Evolutionary conservation across 2,329 filamentous ascomycete genomes (phyloP).

Genomic region (Trichoderma cornu-damae): DNA sequence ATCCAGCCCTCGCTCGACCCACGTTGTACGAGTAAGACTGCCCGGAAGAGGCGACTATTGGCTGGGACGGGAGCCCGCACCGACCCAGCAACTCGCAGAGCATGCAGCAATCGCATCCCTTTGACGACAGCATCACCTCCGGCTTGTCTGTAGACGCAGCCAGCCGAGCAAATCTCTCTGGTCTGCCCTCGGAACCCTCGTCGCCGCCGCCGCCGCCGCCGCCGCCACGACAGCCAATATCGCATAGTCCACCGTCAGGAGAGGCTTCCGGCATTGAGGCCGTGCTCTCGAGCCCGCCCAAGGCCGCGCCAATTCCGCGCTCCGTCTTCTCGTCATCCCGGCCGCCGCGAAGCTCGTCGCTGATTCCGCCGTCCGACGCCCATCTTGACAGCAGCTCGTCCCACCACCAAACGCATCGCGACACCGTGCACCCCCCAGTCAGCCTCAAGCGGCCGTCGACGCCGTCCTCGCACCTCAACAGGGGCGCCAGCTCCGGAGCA

Average conservation of each 20-base stretch:
- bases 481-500: constrained; percentile 25
- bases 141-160: constrained; percentile 13
- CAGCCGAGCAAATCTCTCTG: not conserved
- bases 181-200: not conserved
- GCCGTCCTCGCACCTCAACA: constrained; percentile 20
- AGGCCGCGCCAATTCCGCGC: constrained; percentile 26
- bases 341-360: constrained; percentile 41
- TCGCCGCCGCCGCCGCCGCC: constrained; percentile 14
- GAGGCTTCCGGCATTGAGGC: constrained; percentile 1
- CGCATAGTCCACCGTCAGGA: constrained; percentile 11
- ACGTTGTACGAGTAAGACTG: constrained; percentile 13
- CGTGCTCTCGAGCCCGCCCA: constrained; percentile 19
- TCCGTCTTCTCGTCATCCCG: constrained; percentile 30
- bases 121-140: constrained; percentile 20
- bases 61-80: constrained; percentile 8
- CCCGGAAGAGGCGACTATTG: constrained; percentile 2
- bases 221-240: constrained; percentile 4
- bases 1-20: not conserved
- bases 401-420: constrained; percentile 12
- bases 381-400: not conserved
- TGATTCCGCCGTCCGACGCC: constrained; percentile 38
- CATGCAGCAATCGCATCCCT: constrained; percentile 27
- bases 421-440: constrained; percentile 15
- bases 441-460: constrained; percentile 20
- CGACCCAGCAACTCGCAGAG: constrained; percentile 19